Evolutionary conservation across 2,329 filamentous ascomycete species (phyloP), one percentile per base, ranked within the genome.

Genomic region (Clonostachys rhizophaga): DNA sequence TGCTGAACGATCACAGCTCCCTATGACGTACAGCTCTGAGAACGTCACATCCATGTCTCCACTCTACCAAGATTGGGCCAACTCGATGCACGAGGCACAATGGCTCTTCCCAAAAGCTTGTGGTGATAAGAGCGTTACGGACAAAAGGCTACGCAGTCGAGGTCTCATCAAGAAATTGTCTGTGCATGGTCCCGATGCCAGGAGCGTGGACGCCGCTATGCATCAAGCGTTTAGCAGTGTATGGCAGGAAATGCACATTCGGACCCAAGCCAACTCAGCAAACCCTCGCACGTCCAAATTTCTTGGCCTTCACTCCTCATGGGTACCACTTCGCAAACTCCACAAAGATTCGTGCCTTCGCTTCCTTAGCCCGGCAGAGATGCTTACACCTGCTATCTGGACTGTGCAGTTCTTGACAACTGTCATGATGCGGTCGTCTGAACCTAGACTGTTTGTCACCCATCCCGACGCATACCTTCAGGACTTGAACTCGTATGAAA

Each of bases 321-420:
- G 87, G 77, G 76, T 91, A n/a, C 88, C 88, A 6, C 70, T 92
- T 16, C 80, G 87, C 44, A 91, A 91, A 61, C 70, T 89, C 4
- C 81, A 87, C 59, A 89, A 86, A 58, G 85, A 89, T 48, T 84
- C 84, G 0, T 78, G 82, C 24, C 73, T 92, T 7, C 80, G 82
- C 2, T 91, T 91, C 55, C 71, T 91, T 11, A 79, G 78, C 6
- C 82, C 81, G 2, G 72, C 81, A 2, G 88, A 91, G 61, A 87
- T 91, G 81, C 67, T 87, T 36, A 90, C 84, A 1, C 81, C 86
- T 1, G 78, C 83, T 2, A 65, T 83, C 4, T 92, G 88, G 88
- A 81, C 83, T 45, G 79, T 84, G 3, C 72, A 79, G 10, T 91
- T 91, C 52, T 72, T 92, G 30, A 75, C 75, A 44, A 83, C 85